Conservation (phyloP, 1,284 basidiomycete genomes). For the Rhizoctonia solani region DNA sequence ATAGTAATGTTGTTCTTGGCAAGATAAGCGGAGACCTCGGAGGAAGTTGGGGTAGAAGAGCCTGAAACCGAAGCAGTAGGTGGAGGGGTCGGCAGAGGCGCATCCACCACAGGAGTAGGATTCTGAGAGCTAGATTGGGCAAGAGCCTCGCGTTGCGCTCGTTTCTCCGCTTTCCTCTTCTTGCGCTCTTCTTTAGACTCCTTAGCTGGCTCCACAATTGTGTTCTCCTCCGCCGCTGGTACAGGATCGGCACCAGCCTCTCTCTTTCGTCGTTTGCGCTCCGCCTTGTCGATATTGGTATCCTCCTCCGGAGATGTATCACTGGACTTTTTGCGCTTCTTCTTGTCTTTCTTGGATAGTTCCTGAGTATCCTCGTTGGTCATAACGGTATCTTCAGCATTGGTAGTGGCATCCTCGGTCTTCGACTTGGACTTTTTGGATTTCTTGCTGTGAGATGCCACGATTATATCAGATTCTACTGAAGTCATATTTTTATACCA, state of each 20-base stretch:
- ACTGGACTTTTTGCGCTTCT: slow-evolving; percentile 41
- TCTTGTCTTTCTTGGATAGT: slow-evolving; percentile 44
- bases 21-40: slow-evolving; percentile 11
- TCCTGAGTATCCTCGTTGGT: slow-evolving; percentile 11
- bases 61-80: slow-evolving; percentile 6
- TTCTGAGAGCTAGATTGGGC: slow-evolving; percentile 8
- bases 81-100: slow-evolving; percentile 12
- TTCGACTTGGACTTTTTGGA: slow-evolving; percentile 29
- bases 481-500: background rate
- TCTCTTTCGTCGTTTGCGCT: slow-evolving; percentile 31
- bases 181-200: slow-evolving; percentile 37
- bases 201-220: background rate
- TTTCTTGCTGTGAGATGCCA: background rate
- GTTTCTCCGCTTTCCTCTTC: slow-evolving; percentile 38
- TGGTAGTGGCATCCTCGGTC: background rate
- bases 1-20: slow-evolving; percentile 72
- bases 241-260: slow-evolving; percentile 7
- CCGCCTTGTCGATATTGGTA: slow-evolving; percentile 16
- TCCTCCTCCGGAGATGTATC: slow-evolving; percentile 24
- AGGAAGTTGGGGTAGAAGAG: slow-evolving; percentile 3
- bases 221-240: background rate
- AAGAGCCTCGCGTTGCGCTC: slow-evolving; percentile 37
- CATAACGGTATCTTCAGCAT: background rate
- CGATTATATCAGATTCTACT: background rate
- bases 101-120: slow-evolving; percentile 10